Conservation (phyloP, 805 yeast genomes). For the Wickerhamomyces pijperi region DNA sequence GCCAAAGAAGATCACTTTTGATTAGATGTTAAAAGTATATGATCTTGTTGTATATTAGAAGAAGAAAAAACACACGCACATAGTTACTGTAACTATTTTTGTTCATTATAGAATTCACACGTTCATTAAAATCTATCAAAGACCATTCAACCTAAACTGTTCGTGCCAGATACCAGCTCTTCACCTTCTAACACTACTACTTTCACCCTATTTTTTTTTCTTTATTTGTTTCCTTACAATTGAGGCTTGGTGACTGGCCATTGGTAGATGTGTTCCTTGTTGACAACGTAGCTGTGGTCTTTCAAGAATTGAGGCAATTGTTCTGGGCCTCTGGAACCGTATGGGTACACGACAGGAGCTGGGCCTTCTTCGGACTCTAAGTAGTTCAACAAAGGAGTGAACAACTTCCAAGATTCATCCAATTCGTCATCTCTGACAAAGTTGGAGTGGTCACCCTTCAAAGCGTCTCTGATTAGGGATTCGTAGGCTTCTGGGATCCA, state of each 20-base stretch:
- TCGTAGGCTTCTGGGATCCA: slow-evolving; percentile 98
- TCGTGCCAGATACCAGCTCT: too few relatives aligned
- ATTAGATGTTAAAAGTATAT: slow-evolving; percentile 4
- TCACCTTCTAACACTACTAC: too few relatives aligned
- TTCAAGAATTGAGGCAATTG: slow-evolving; percentile 48
- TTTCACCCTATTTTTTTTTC: too few relatives aligned
- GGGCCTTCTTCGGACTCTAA: slow-evolving; percentile 68
- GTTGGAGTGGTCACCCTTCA: slow-evolving; percentile 89
- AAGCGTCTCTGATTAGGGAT: slow-evolving; percentile 83
- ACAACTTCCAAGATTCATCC: slow-evolving; percentile 84
- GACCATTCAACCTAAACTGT: too few relatives aligned
- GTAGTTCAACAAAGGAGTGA: slow-evolving; percentile 80
- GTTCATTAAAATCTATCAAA: slow-evolving; percentile 1
- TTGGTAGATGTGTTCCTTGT: slow-evolving; percentile 56
- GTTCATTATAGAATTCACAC: neutral
- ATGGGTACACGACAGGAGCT: slow-evolving; percentile 56
- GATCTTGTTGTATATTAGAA: neutral
- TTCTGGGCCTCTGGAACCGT: slow-evolving; percentile 87
- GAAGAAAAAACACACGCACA: too few relatives aligned
- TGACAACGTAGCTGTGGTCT: slow-evolving; percentile 64
- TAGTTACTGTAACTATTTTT: too few relatives aligned
- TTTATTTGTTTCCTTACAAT: neutral
- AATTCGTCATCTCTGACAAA: slow-evolving; percentile 97
- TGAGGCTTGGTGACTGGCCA: slow-evolving; percentile 76
- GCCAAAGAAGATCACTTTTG: slow-evolving; percentile 80